These are phyloP conservation scores for Flaveria sonorensis DNA, from an alignment of 129 eudicot species.

Conservation along the genomic window DNA sequence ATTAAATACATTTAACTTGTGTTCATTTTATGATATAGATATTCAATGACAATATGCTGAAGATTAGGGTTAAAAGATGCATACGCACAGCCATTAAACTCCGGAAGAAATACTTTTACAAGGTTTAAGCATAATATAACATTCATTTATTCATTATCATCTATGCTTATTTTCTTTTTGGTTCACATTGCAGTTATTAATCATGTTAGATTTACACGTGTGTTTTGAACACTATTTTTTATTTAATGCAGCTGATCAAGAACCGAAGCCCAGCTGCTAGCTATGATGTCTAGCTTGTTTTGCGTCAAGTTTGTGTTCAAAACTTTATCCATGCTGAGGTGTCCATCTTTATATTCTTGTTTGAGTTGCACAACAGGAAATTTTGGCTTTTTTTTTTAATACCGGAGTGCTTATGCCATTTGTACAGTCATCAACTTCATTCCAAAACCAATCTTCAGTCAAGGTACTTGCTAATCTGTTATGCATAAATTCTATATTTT, in stretches of 20 bases:
- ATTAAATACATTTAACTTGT: background rate
- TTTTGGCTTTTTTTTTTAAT: background rate
- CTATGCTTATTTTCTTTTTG: background rate
- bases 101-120: slow-evolving; percentile 85
- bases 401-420: slow-evolving; percentile 35
- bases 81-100: slow-evolving; percentile 84
- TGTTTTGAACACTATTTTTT: background rate
- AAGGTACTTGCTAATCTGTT: slow-evolving; percentile 23
- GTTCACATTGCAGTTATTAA: slow-evolving; percentile 19
- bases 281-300: slow-evolving; percentile 32
- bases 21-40: slow-evolving; percentile 55
- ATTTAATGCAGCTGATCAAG: slow-evolving; percentile 54
- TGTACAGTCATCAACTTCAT: slow-evolving; percentile 32
- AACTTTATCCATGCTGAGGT: slow-evolving; percentile 20
- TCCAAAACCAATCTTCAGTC: slow-evolving; percentile 23
- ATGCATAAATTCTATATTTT: background rate
- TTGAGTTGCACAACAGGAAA: no score
- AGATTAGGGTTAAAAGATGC: slow-evolving; percentile 90
- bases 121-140: slow-evolving; percentile 44
- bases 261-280: slow-evolving; percentile 51
- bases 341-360: background rate
- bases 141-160: no score
- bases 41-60: slow-evolving; percentile 81
- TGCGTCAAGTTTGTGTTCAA: slow-evolving; percentile 17
- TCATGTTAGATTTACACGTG: slow-evolving; percentile 4